Evolutionary conservation across 805 yeast genomes (phyloP), one percentile per base, ranked within the genome.

Genomic region (Groenewaldozyma tartarivorans): DNA sequence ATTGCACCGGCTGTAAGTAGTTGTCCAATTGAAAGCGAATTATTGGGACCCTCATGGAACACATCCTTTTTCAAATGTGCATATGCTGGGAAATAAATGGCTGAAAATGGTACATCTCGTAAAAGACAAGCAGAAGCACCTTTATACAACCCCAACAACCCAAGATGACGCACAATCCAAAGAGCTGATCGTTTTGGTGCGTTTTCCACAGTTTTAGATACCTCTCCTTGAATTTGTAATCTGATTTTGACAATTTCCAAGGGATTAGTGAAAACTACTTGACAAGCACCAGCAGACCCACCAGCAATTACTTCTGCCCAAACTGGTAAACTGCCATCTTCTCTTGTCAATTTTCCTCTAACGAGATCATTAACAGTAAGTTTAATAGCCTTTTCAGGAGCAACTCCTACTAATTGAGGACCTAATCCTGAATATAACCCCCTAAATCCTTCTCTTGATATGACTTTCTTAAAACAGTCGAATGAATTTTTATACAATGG

Each of bases 361-460:
- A 87, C 79, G 42, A 83, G 66, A 59, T 90, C 98, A 63, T 90
- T 90, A 31, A 90, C 94, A 0, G 97, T 88, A 50, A 90, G 74
- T 64, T 90, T 90, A 55, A 90, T 90, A 34, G 97, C 97, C 68
- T 90, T 90, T 61, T 90, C 98, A 2, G 98, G 98, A 0, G 97
- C 97, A 39, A 90, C 97, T 50, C 98, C 98, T 37, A 92, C 77
- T 54, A 90, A 68, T 63, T 92, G 97, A 15, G 97, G 96, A 6
- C 85, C 83, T 39, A 90, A 68, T 41, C 98, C 98, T 4, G 95
- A 81, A 62, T 90, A 90, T 43, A 90, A 71, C 5, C 97, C 97
- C 52, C 69, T 66, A 37, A 81, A 55, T 39, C 96, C 96, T 64
- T 90, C 97, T 46, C 72, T 69, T 33, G 68, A 63, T 18, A 88